phyloP scores from a whole-genome alignment of 1,284 basidiomycete genomes.

The Tylopilus sp. region DNA sequence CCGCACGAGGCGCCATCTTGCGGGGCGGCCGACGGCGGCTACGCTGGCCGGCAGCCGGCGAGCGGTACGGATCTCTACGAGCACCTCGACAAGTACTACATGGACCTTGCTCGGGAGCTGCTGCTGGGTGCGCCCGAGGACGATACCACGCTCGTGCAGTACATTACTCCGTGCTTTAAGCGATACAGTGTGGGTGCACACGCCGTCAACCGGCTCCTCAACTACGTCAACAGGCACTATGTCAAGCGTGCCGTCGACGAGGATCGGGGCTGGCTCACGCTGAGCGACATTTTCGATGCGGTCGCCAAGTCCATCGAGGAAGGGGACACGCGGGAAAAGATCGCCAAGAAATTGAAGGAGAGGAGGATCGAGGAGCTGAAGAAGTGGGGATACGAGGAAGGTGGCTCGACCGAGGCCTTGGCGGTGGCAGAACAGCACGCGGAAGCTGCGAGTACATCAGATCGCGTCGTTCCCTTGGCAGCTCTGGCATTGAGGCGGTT shows the following conservation, averaged over 20 bases:
- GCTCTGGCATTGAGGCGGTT: slow-evolving; percentile 67
- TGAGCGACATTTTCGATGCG: slow-evolving; percentile 62
- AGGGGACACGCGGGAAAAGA: slow-evolving; percentile 53
- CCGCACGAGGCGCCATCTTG: slow-evolving; percentile 11
- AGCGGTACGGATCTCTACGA: slow-evolving; percentile 68
- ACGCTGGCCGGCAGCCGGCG: slow-evolving; percentile 26
- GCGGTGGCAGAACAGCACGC: slow-evolving; percentile 61
- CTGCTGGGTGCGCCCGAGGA: slow-evolving; percentile 61
- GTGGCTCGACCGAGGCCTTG: slow-evolving; percentile 45
- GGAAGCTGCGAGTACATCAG: slow-evolving; percentile 64
- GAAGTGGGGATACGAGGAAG: slow-evolving; percentile 64
- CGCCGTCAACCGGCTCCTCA: slow-evolving; percentile 65
- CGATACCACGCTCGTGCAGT: slow-evolving; percentile 61
- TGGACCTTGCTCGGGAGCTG: slow-evolving; percentile 55
- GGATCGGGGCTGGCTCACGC: slow-evolving; percentile 69
- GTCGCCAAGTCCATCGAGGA: slow-evolving; percentile 51
- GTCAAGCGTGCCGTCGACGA: slow-evolving; percentile 73
- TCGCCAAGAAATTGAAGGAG: slow-evolving; percentile 55
- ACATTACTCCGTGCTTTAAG: slow-evolving; percentile 64
- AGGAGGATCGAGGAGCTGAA: slow-evolving; percentile 56
- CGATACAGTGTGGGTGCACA: slow-evolving; percentile 64
- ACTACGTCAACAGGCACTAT: slow-evolving; percentile 75
- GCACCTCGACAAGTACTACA: slow-evolving; percentile 64
- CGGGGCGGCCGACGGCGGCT: slow-evolving; percentile 16
- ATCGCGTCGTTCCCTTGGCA: slow-evolving; percentile 60